These are phyloP conservation scores for Casuarina glauca DNA, from an alignment of 306 rosid genomes.

Conservation along the genomic window DNA sequence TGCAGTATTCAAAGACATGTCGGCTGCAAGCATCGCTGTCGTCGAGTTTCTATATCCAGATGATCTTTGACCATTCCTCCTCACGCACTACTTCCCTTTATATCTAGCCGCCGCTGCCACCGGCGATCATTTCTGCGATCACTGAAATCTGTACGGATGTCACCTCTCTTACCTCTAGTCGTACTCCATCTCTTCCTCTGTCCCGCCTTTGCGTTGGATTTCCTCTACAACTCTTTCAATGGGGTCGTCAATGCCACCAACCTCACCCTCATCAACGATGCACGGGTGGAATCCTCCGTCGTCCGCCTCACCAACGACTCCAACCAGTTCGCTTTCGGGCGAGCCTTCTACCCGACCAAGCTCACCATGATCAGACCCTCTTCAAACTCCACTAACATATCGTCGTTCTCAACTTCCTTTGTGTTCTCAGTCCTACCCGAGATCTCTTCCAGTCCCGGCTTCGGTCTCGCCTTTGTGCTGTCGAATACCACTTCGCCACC, in stretches of 20 bases:
- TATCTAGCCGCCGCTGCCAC: constrained; percentile 17
- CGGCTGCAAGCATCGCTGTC: neutral
- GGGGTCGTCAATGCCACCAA: constrained; percentile 41
- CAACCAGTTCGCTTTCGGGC: constrained; percentile 57
- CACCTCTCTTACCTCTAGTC: neutral
- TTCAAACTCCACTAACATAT: constrained; percentile 32
- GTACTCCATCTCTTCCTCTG: constrained; percentile 13
- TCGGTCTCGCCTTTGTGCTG: constrained; percentile 79
- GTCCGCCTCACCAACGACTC: constrained; percentile 78
- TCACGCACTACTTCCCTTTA: neutral
- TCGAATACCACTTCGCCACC: constrained; percentile 70
- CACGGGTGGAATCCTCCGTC: constrained; percentile 50
- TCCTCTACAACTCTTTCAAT: constrained; percentile 65
- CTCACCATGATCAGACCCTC: constrained; percentile 25
- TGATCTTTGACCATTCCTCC: neutral
- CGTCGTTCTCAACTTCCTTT: constrained; percentile 82
- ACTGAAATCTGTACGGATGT: constrained; percentile 30
- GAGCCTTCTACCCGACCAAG: constrained; percentile 53
- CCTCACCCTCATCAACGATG: constrained; percentile 64
- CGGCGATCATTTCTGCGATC: neutral
- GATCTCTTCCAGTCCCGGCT: constrained; percentile 65
- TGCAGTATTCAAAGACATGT: no score
- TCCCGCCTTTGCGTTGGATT: constrained; percentile 42
- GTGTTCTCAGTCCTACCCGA: constrained; percentile 72
- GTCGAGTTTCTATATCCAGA: neutral